A percentile compares a stretch with the other conserved stretches of the same genome.
These are phyloP conservation scores for Cutaneotrichosporon sp. DNA, from an alignment of 1,284 basidiomycete species.

Conservation along the genomic window DNA sequence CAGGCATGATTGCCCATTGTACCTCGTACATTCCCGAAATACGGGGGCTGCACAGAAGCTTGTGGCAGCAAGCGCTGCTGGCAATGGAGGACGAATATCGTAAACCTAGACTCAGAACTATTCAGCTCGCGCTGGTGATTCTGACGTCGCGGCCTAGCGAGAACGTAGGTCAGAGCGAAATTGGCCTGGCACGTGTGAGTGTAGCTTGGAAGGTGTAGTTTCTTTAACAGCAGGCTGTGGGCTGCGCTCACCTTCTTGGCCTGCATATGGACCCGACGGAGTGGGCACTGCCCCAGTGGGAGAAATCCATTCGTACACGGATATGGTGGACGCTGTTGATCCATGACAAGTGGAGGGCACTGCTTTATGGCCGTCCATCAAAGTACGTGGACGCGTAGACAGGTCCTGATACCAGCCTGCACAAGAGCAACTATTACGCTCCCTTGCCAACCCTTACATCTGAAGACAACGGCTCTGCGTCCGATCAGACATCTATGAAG, in stretches of 20 bases:
- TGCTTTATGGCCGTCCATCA: conserved; percentile 35
- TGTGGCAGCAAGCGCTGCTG: conserved; percentile 31
- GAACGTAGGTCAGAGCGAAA: conserved; percentile 31
- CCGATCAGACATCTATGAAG: conserved; percentile 17
- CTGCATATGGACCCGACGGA: conserved; percentile 40
- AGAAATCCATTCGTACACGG: conserved; percentile 34
- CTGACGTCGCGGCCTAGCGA: conserved; percentile 30
- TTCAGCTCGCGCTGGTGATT: conserved; percentile 35
- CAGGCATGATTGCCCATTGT: conserved; percentile 37
- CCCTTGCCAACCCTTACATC: conserved; percentile 21
- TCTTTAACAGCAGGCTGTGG: conserved; percentile 28
- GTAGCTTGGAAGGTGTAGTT: neutral
- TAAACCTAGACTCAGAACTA: conserved; percentile 31
- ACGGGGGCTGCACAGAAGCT: conserved; percentile 25
- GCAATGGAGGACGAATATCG: conserved; percentile 42
- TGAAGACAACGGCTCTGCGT: conserved; percentile 19
- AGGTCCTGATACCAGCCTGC: conserved; percentile 5
- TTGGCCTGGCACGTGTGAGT: conserved; percentile 28
- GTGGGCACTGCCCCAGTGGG: conserved; percentile 45
- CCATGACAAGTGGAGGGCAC: conserved; percentile 39
- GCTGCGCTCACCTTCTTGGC: conserved; percentile 41
- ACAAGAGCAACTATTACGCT: conserved; percentile 26
- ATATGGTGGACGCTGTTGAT: conserved; percentile 42
- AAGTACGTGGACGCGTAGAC: conserved; percentile 12
- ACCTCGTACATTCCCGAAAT: conserved; percentile 28